Base-by-base conservation (phyloP, 2,329 filamentous ascomycete genomes). In the Fusarium pseudonygamai region DNA sequence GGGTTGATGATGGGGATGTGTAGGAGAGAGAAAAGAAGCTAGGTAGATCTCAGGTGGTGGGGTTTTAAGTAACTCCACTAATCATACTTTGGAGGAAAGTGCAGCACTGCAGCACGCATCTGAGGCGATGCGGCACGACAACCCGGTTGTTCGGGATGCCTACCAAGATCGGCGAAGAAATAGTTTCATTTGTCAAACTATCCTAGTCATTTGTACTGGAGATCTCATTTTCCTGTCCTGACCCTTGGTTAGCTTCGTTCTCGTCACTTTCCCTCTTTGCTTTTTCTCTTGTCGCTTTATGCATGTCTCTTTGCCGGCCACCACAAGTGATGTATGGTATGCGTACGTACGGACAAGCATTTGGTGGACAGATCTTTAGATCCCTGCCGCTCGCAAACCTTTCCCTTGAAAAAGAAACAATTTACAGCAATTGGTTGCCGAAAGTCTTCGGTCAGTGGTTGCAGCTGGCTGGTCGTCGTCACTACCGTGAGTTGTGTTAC, bases 171-270 rank as follows among this genome's bases (percentile, higher is more conserved):
- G 59, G 40, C 70, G 52, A 60, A 34, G 42, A 32, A 42, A 36
- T 39, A 58, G 47, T 50, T 52, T 49, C 43, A 53, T 56, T 53
- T 40, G 32, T 45, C 46, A 50, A 64, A 40, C n/a, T 45, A 46
- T 46, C 57, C 24, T 69, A 62, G 64, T 50, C 52, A 49, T 32
- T 64, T 72, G 46, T 8, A 10, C 52, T 71, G 66, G 71, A 58
- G 56, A 71, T 73, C 66, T 73, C 70, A 73, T 73, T 73, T 69
- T 73, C 69, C 65, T 60, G 45, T 26, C 42, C 24, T 26, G 12
- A n/a, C 60, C 70, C 65, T 36, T 70, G 60, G 47, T 32, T 67
- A 59, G 52, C 46, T 42, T 36, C 69, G 40, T 56, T 66, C 47
- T 42, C 39, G 20, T 62, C 67, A 37, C 18, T 32, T 43, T 55